Percentiles rank a stretch among this genome's conserved stretches.
Evolutionary conservation across 106 monocot genomes (phyloP).

Genomic region (Phalaenopsis aphrodite): DNA sequence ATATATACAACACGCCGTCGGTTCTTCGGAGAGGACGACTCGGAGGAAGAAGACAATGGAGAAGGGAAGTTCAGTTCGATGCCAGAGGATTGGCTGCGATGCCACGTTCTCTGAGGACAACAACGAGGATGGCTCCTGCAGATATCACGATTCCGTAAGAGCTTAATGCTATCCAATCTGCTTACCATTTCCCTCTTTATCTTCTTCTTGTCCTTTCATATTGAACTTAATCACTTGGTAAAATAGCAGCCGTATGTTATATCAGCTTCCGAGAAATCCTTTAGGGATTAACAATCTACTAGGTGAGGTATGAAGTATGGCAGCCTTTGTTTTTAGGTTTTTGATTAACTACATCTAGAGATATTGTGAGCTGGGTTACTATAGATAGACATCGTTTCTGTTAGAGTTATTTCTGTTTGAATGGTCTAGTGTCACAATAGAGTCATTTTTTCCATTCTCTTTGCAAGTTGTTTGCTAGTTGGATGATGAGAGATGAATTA

Average conservation of each 20-base stretch:
- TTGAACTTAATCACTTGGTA: background rate
- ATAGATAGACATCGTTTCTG: too few species aligned
- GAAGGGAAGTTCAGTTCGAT: conserved; percentile 24
- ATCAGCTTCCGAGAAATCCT: background rate
- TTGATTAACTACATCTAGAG: background rate
- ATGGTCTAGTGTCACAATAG: background rate
- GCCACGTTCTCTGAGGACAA: conserved; percentile 56
- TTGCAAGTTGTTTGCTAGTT: background rate
- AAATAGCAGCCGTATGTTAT: background rate
- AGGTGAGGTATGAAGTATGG: background rate
- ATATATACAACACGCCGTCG: too few species aligned
- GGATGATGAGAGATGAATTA: background rate
- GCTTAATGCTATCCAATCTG: background rate
- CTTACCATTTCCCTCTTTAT: background rate
- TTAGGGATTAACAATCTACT: background rate
- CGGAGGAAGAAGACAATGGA: background rate
- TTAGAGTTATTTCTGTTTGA: background rate
- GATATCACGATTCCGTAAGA: conserved; percentile 60
- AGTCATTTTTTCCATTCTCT: background rate
- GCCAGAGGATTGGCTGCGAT: conserved; percentile 73
- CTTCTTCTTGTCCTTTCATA: background rate
- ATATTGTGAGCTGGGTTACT: background rate
- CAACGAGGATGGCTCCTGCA: conserved; percentile 61
- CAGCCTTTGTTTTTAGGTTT: background rate
- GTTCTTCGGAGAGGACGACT: background rate